Evolutionary conservation across 208 protist genomes (phyloP).

Genomic region (Acanthamoeba healyi): DNA sequence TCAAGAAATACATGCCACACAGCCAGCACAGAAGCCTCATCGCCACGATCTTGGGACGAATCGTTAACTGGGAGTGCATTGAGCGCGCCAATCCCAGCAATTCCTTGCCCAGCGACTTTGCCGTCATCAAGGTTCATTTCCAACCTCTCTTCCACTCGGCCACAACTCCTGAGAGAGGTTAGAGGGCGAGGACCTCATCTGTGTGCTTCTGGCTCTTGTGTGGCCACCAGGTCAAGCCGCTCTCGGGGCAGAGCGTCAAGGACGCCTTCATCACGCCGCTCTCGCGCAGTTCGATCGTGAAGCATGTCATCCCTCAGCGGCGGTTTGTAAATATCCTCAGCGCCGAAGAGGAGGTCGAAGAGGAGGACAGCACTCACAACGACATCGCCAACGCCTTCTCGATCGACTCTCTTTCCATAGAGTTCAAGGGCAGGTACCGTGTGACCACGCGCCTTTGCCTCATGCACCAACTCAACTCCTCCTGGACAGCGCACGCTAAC

Average conservation of each 20-base stretch:
- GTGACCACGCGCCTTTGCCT: background rate
- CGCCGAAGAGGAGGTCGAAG: background rate
- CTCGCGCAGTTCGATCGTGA: background rate
- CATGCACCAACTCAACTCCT: background rate
- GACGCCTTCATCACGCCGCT: background rate
- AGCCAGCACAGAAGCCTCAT: slow-evolving; percentile 43
- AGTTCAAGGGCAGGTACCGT: slow-evolving; percentile 53
- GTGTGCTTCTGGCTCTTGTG: background rate
- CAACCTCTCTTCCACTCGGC: too few relatives aligned
- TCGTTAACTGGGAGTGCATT: slow-evolving; percentile 3
- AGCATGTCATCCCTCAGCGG: slow-evolving; percentile 66
- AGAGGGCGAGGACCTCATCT: too few relatives aligned
- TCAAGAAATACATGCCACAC: slow-evolving; percentile 57
- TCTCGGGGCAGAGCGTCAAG: background rate
- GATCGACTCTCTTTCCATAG: slow-evolving; percentile 40
- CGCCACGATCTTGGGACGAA: background rate
- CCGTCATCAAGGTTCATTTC: slow-evolving; percentile 33
- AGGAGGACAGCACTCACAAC: too few relatives aligned
- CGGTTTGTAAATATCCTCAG: slow-evolving; percentile 63
- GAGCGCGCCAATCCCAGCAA: slow-evolving; percentile 7
- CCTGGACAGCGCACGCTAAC: too few relatives aligned
- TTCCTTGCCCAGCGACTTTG: slow-evolving; percentile 54
- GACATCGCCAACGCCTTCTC: background rate
- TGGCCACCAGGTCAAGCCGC: background rate
- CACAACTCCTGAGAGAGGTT: too few relatives aligned